Conservation (phyloP, 805 yeast species). For the Candida rishiriensis region DNA sequence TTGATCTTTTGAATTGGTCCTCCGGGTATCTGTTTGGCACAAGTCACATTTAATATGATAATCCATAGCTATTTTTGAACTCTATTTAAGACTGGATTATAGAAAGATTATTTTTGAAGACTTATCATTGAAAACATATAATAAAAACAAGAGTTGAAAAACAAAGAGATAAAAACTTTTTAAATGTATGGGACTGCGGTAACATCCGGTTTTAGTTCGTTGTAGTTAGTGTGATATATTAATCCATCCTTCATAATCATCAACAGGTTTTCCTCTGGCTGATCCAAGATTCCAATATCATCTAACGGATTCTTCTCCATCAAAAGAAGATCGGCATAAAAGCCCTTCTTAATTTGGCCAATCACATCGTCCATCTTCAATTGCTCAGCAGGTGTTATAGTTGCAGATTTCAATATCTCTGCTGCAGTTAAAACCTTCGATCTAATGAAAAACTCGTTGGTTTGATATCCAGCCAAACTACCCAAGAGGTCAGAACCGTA, state of each 20-base stretch:
- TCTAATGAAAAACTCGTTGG: conserved; percentile 25
- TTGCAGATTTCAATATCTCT: conserved; percentile 26
- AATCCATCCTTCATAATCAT: conserved; percentile 25
- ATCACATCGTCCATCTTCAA: conserved; percentile 13
- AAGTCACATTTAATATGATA: too few species aligned
- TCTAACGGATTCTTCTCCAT: conserved; percentile 24
- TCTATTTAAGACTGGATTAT: too few species aligned
- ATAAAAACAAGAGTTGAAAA: too few species aligned
- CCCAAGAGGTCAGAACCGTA: conserved; percentile 28
- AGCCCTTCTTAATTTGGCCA: conserved; percentile 26
- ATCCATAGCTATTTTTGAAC: too few species aligned
- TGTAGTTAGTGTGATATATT: conserved; percentile 13
- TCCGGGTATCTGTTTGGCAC: too few species aligned
- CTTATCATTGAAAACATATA: too few species aligned
- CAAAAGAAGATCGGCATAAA: conserved; percentile 24
- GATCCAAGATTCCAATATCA: conserved; percentile 22
- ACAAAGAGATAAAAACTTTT: too few species aligned
- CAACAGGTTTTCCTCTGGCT: conserved; percentile 21
- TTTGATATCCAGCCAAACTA: conserved; percentile 23
- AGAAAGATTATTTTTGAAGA: too few species aligned
- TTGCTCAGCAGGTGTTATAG: conserved; percentile 25
- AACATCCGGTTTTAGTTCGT: too few species aligned
- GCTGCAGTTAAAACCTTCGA: conserved; percentile 19
- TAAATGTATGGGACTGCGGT: too few species aligned
- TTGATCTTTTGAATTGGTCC: too few species aligned